Evolutionary conservation across 2,329 filamentous ascomycete species (phyloP), one percentile per base, ranked within the genome.

Genomic region (Clonostachys chloroleuca): DNA sequence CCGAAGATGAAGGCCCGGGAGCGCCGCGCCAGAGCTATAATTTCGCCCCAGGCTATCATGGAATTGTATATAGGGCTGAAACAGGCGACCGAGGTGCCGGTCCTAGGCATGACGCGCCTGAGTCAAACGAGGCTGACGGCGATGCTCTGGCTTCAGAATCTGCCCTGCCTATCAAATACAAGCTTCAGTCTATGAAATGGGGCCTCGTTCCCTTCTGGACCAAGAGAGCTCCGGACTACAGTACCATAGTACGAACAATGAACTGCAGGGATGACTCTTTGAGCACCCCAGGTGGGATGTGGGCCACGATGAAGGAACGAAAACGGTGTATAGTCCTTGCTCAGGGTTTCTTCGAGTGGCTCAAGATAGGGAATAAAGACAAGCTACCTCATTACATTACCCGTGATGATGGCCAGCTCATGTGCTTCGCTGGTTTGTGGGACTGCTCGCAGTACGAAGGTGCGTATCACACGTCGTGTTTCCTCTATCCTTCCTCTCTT

Each of bases 281-380:
- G 17, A 74, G 81, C 6, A 80, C 85, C 10, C 77, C 86, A 9
- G 80, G 84, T 6, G 91, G 92, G 12, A 88, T 97, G 84, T 97
- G 94, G 94, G 86, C 81, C 40, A 83, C 80, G 1, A 95, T 97
- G 87, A 96, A 96, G 69, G 83, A 84, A 51, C 81, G 79, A 55
- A 96, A 96, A 68, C 78, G 94, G 33, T 97, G 94, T 63, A 75
- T 97, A 18, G 83, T 97, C 10, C 62, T 96, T 6, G 91, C 89
- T 10, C 87, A 96, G 65, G 94, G 94, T 2, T 99, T 97, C 66
- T 99, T 90, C 59, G 94, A 99, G 66, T 97, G 94, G 94, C 72
- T 95, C 50, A 92, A 92, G 66, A 89, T 85, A 57, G 85, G 58
- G 46, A 75, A 58, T 7, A 92, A 87, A 55, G 86, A 94, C 46